A percentile compares a stretch with the other conserved stretches of the same genome.
phyloP scores from a whole-genome alignment of 2,329 filamentous ascomycete genomes.

The Drechslerella coelobrocha region DNA sequence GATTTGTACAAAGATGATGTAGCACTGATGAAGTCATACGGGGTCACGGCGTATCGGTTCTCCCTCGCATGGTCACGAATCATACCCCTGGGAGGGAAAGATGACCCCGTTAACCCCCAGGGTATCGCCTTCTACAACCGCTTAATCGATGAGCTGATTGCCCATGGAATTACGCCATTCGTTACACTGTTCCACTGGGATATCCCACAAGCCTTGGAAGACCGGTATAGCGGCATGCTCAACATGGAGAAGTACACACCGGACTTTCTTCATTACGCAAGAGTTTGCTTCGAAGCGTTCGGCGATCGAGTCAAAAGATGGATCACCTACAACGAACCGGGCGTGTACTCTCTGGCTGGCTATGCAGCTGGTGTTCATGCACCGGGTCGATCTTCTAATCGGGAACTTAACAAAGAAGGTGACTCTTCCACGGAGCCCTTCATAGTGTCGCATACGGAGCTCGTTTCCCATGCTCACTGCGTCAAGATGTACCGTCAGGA shows the following conservation, averaged over 20 bases:
- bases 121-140: conserved; percentile 68
- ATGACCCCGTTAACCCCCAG: conserved; percentile 68
- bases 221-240: conserved; percentile 68
- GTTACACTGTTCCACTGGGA: conserved; percentile 73
- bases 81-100: conserved; percentile 69
- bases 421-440: conserved; percentile 58
- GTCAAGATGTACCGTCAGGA: conserved; percentile 59
- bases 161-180: conserved; percentile 67
- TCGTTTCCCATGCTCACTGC: conserved; percentile 59
- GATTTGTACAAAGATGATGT: conserved; percentile 64
- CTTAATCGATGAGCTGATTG: conserved; percentile 67
- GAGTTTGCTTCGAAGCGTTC: conserved; percentile 67
- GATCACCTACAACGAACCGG: conserved; percentile 61
- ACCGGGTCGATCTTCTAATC: conserved; percentile 55
- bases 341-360: conserved; percentile 57
- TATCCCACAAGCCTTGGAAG: conserved; percentile 66
- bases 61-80: conserved; percentile 71
- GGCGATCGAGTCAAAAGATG: conserved; percentile 68
- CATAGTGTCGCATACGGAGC: conserved; percentile 59
- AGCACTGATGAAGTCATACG: conserved; percentile 66
- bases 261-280: conserved; percentile 67
- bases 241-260: conserved; percentile 69
- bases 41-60: conserved; percentile 69
- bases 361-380: conserved; percentile 58
- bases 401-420: conserved; percentile 56